Evolutionary conservation across 1,284 basidiomycete genomes (phyloP).

Genomic region (Cryptococcus neoformans): DNA sequence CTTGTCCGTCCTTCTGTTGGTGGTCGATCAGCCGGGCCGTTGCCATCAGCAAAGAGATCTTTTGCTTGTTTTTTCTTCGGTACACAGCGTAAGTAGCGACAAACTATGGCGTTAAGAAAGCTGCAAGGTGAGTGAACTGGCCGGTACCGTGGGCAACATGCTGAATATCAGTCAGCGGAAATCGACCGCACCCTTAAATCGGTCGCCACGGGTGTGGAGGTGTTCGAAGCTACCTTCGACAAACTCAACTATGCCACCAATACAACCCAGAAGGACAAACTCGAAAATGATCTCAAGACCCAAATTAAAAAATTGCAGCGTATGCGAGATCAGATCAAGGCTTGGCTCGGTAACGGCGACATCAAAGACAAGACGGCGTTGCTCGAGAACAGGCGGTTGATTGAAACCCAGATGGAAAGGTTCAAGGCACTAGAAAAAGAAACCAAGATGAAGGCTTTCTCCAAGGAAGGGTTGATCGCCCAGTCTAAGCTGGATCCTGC

Average conservation of each 20-base stretch:
- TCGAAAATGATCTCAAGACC: slow-evolving; percentile 90
- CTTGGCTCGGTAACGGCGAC: slow-evolving; percentile 96
- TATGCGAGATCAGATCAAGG: slow-evolving; percentile 98
- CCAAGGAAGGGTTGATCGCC: slow-evolving; percentile 95
- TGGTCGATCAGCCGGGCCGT: too few species aligned
- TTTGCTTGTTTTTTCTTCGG: not conserved
- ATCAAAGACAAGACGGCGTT: slow-evolving; percentile 98
- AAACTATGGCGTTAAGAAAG: slow-evolving; percentile 42
- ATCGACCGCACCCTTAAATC: slow-evolving; percentile 96
- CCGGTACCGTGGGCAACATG: too few species aligned
- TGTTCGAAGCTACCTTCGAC: slow-evolving; percentile 92
- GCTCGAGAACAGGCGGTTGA: slow-evolving; percentile 89
- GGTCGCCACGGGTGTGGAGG: slow-evolving; percentile 87
- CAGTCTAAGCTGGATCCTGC: slow-evolving; percentile 93
- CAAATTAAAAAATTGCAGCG: slow-evolving; percentile 99
- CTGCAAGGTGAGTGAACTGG: slow-evolving; percentile 31
- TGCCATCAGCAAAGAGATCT: too few species aligned
- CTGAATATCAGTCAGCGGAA: slow-evolving; percentile 61
- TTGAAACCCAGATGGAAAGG: slow-evolving; percentile 99
- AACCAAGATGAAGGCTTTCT: slow-evolving; percentile 99
- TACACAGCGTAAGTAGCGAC: not conserved
- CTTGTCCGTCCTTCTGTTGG: too few species aligned
- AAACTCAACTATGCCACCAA: slow-evolving; percentile 94
- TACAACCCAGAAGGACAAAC: slow-evolving; percentile 90
- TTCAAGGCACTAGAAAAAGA: slow-evolving; percentile 99